Evolutionary conservation across 2,329 filamentous ascomycete species (phyloP), one percentile per base, ranked within the genome.

Genomic region (Penicillium polonicum): DNA sequence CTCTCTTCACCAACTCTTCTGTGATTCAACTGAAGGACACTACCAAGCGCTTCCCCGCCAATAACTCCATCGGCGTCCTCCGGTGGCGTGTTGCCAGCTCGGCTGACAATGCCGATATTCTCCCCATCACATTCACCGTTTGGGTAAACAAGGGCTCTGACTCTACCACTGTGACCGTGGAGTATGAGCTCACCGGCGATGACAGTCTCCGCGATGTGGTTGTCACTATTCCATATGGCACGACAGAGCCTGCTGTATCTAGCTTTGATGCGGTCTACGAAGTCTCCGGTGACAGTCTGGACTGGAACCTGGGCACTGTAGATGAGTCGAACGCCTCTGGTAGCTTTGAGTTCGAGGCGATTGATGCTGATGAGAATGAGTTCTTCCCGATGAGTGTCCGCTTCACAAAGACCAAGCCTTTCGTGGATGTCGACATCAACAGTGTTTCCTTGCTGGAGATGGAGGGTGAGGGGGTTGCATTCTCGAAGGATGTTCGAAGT

Each of bases 311-410:
- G 68, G 93, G 94, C 60, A 84, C 86, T 5, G 87, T 97, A 41
- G 89, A 92, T 69, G 88, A 91, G 50, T 88, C 88, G 57, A 96
- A 94, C 72, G 79, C 87, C 19, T 92, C 82, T 41, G 94, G 94
- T 19, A 88, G 90, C 46, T 97, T 99, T 70, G 94, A 99, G 74
- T 97, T 99, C 65, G 94, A 97, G 76, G 91, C 92, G 1, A 87
- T 90, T 12, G 90, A 92, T 65, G 85, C 87, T 55, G 91, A 93
- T 67, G 94, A 97, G 72, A 88, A 91, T 56, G 92, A 97, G 68
- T 97, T 97, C 80, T 99, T 99, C 86, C 94, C 94, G 1, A 97
- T 99, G 92, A 88, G 85, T 53, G 87, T 97, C 60, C 85, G 87
- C 54, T 99, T 99, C 78, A 88, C 85, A 62, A 97, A 96, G 83